Evolutionary conservation across 2,329 filamentous ascomycete genomes (phyloP), one percentile per base, ranked within the genome.

Genomic region (Trichoderma sp.): DNA sequence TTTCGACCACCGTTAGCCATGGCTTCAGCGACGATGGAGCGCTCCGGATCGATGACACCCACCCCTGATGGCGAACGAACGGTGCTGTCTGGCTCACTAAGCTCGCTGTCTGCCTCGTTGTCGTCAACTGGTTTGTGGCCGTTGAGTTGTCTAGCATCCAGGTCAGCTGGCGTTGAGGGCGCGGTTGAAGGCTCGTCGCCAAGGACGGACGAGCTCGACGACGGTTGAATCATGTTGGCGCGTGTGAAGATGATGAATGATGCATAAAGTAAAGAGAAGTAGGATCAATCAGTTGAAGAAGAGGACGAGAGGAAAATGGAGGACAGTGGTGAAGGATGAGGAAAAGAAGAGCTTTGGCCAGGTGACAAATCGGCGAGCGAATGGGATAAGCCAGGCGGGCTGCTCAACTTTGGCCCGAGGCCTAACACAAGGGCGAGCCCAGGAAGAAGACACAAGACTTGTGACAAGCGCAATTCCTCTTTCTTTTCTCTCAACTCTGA

Each of bases 21-120:
- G 12, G 77, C 79, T 17, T 79, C 79, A 7, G 85, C 83, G 7
- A 85, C 76, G 55, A 85, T 85, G 70, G 85, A 82, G 69, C 85
- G 83, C 63, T 82, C 79, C 2, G 81, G 78, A 24, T 79, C 74
- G 68, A 77, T 73, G 47, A 77, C 68, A 51, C 69, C 70, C n/a
- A 67, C 73, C 50, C 77, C 78, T 7, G 79, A 78, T 12, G 80
- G 75, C 10, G 75, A 77, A 63, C 72, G 70, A 34, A 74, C 71
- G 65, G 71, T 76, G 69, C 75, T 78, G 24, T 71, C 72, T 7
- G 75, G 76, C 30, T 78, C 76, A 61, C 80, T 83, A 15, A 85
- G 75, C 26, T 82, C 81, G 67, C 76, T 78, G 43, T 80, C 78
- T 41, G 75, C 77, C 7, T 80, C 78, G 43, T 75, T 78, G 6